Conservation (phyloP, 169 alveolate species). For the Ichthyophthirius multifiliis region DNA sequence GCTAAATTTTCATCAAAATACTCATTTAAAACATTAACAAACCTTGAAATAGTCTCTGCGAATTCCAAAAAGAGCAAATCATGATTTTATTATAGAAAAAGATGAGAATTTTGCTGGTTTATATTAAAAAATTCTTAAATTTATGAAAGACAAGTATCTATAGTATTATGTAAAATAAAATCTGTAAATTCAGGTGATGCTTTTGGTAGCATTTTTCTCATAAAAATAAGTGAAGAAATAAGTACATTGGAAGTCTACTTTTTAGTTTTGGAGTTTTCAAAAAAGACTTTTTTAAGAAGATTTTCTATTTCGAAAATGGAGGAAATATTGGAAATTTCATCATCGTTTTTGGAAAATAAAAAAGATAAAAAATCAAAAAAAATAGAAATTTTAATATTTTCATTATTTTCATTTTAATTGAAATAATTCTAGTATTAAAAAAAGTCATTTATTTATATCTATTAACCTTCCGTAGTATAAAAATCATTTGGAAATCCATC, state of each 20-base stretch:
- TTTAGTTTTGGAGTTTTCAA: slow-evolving; percentile 10
- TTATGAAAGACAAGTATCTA: slow-evolving; percentile 7
- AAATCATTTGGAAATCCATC: background rate
- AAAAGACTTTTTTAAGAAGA: slow-evolving; percentile 10
- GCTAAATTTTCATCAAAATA: slow-evolving; percentile 14
- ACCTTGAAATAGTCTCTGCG: slow-evolving; percentile 10
- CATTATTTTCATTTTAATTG: background rate
- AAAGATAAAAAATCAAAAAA: no score
- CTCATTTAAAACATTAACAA: background rate
- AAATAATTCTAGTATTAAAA: background rate
- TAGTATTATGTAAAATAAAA: background rate
- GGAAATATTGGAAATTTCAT: background rate
- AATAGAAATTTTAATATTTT: no score
- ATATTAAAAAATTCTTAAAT: background rate
- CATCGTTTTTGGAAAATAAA: background rate
- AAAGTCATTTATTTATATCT: background rate
- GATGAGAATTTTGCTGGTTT: background rate
- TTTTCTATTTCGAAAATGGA: slow-evolving; percentile 8
- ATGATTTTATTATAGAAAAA: background rate
- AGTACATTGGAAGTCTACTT: background rate
- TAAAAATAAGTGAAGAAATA: background rate
- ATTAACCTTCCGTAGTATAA: background rate
- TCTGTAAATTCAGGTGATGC: background rate
- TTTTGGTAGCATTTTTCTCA: slow-evolving; percentile 3
- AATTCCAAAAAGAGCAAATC: background rate